Base-by-base conservation (phyloP, 306 rosid species). In the Cercis canadensis region DNA sequence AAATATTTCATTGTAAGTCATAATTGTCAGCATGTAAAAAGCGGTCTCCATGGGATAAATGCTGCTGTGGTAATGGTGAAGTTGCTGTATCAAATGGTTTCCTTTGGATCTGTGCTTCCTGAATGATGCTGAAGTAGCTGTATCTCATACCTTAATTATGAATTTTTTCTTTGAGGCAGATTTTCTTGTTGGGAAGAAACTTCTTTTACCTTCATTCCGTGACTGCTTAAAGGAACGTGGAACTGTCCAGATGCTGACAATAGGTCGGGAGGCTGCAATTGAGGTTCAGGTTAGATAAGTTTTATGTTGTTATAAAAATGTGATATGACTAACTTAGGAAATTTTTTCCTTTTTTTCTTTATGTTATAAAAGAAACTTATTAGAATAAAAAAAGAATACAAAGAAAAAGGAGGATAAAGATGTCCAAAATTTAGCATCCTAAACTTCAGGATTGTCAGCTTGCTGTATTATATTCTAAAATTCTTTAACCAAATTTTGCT, bases 51-150 rank as follows among this genome's bases (percentile, higher is more conserved):
- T 91, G 80, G 91, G 91, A 83, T 86, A 78, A 72, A 78, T 94
- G 97, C 92, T 94, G 96, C 96, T 91, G 96, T 79, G 97, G 97
- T 94, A 91, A 94, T 87, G 84, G 83, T 89, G 90, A 91, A 80
- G 96, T 87, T 86, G 91, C 92, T 81, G 88, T 90, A 64, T 82
- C 90, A 83, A 79, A 75, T 75, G 81, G 75, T 88, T 78, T 82
- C 85, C 70, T 84, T 88, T 88, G 88, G 86, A 78, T 77, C 79
- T 85, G 67, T 87, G 84, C 90, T 86, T 24, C 90, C 77, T 86
- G 83, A 79, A 74, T 84, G 80, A 64, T 81, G 90, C 89, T 72
- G 80, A 89, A 89, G 92, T 84, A 78, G 73, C 91, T 81, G 87
- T 83, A 78, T 90, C 88, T 81, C 85, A 69, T 79, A 63, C 87